Evolutionary conservation across 225 moss, liverwort and hornwort genomes (phyloP), one percentile per base, ranked within the genome.

Genomic region (Marchantia polymorpha): DNA sequence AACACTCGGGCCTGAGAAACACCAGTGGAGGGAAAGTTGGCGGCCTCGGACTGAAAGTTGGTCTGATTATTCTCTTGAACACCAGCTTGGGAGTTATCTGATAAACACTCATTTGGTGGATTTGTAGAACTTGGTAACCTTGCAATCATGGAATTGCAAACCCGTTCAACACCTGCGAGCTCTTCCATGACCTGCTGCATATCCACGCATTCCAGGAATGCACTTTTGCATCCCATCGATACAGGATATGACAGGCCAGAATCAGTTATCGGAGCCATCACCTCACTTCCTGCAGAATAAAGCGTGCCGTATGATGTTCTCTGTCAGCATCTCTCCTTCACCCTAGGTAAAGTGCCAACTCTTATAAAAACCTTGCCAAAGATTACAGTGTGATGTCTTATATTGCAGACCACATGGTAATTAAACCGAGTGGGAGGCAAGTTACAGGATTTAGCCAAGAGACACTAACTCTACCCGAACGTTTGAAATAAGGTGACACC

Each of bases 131-230:
- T 3, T 23, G 73, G 73, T 17, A 73, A 47, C 30, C 23, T 46
- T 61, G 58, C 31, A 19, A 76, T 19, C 76, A 76, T 76, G 29
- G 20, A 15, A 61, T 20, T 46, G 63, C 76, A 76, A 60, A 63
- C 46, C 46, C n/a, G 46, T 63, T 76, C 76, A 7, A 76, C 60
- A 39, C n/a, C 23, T 20, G 60, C 76, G 10, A 76, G 76, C 46
- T 76, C 76, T 1, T 60, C 46, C 61, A 76, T 60, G 22, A 76
- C 63, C 48, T 47, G 29, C 22, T 63, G 59, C 60, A 76, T 60
- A 29, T 76, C 76, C 5, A 47, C 10, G 46, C 59, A 59, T 30
- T 76, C 76, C 39, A 76, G 30, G 20, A 59, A 59, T 1, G 39
- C 11, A 10, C 47, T 76, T 22, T 47, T 4, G 61, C 60, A 47